Percentiles rank a stretch among this genome's conserved stretches.
These are phyloP conservation scores for Blastomyces emzantsi DNA, from an alignment of 2,329 filamentous ascomycete species.

Conservation along the genomic window DNA sequence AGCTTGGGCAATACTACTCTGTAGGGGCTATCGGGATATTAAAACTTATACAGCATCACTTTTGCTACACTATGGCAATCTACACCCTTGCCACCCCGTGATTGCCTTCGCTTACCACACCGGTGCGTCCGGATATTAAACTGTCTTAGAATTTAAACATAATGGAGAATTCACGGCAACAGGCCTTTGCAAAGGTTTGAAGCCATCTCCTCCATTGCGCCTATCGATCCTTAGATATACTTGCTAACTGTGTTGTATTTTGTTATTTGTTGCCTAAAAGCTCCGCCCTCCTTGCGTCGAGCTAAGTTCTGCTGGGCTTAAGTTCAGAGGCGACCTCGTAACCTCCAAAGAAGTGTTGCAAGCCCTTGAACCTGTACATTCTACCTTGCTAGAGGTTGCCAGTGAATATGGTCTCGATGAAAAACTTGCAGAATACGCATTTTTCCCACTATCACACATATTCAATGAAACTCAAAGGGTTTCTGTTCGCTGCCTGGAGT, in stretches of 20 bases:
- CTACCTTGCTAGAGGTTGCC: conserved; percentile 32
- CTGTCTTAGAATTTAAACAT: background rate
- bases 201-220: background rate
- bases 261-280: conserved; percentile 27
- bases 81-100: background rate
- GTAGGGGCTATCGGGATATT: background rate
- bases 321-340: conserved; percentile 40
- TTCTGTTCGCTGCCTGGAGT: conserved; percentile 60
- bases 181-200: conserved; percentile 3
- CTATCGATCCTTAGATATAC: background rate
- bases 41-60: background rate
- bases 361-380: conserved; percentile 39
- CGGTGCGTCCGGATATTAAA: background rate
- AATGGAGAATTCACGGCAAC: background rate
- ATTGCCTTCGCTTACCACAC: background rate
- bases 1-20: background rate
- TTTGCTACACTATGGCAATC: background rate
- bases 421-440: conserved; percentile 85
- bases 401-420: conserved; percentile 52
- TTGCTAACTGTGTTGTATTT: conserved; percentile 6
- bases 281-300: conserved; percentile 52
- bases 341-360: conserved; percentile 41
- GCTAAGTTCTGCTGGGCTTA: conserved; percentile 47
- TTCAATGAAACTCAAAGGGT: conserved; percentile 66
- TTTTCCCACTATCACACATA: conserved; percentile 84